A percentile compares a stretch with the other conserved stretches of the same genome.
phyloP scores from a whole-genome alignment of 305 asterid species.

The Fraxinus velutina region DNA sequence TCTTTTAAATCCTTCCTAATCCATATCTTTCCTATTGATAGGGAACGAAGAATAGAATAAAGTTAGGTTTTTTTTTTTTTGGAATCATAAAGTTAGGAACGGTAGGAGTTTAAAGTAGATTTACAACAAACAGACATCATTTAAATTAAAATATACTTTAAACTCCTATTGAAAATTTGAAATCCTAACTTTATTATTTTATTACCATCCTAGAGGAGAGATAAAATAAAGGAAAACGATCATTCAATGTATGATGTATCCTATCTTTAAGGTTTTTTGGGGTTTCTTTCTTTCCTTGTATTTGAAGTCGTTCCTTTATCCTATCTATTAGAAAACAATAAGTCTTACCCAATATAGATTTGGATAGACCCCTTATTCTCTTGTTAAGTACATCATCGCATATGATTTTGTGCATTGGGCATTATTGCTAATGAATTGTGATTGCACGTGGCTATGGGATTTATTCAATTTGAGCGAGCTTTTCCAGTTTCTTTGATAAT shows the following conservation, averaged over 20 bases:
- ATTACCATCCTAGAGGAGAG: not conserved
- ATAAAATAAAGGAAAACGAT: not conserved
- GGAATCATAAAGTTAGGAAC: not conserved
- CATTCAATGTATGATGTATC: not conserved
- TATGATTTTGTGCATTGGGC: not conserved
- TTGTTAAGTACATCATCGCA: not conserved
- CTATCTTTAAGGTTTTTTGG: not conserved
- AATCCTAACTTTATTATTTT: not conserved
- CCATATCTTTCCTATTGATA: not conserved
- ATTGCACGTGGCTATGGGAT: not conserved
- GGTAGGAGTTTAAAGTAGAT: not conserved
- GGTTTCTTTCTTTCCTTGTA: not conserved
- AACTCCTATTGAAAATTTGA: not conserved
- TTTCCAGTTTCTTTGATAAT: not conserved
- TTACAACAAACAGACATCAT: not conserved
- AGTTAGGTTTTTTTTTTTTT: not conserved
- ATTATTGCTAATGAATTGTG: not conserved
- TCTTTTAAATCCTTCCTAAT: not conserved
- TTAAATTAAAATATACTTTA: not conserved
- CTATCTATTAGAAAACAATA: not conserved
- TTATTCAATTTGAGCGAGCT: not conserved
- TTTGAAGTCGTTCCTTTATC: not conserved
- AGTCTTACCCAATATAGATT: not conserved
- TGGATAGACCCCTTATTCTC: not conserved
- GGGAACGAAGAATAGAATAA: not conserved